Conservation (phyloP, 768 basidiomycete genomes). For the Lactifluus pinguis region DNA sequence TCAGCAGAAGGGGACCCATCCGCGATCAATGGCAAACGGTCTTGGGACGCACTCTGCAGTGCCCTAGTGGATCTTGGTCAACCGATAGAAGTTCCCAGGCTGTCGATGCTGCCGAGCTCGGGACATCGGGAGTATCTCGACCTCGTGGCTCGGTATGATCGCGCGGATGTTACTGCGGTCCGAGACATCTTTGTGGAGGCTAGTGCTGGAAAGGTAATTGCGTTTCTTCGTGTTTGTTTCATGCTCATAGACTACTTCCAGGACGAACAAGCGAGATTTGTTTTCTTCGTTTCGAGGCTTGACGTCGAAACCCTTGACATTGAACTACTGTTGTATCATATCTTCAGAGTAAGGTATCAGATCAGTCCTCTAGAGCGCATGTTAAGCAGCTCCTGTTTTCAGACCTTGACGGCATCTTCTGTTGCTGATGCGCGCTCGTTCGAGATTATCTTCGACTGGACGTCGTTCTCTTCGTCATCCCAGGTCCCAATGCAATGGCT, state of each 20-base stretch:
- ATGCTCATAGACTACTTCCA: slow-evolving; percentile 19
- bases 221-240: background rate
- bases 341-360: slow-evolving; percentile 49
- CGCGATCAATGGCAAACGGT: slow-evolving; percentile 59
- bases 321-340: slow-evolving; percentile 67
- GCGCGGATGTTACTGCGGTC: slow-evolving; percentile 53
- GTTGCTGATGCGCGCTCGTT: slow-evolving; percentile 43
- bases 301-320: slow-evolving; percentile 76
- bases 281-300: slow-evolving; percentile 57
- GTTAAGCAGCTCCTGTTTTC: background rate
- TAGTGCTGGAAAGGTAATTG: slow-evolving; percentile 36
- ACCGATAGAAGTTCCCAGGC: slow-evolving; percentile 54
- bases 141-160: slow-evolving; percentile 54
- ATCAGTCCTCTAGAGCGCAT: background rate
- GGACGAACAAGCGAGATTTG: slow-evolving; percentile 43
- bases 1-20: slow-evolving; percentile 45
- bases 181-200: slow-evolving; percentile 58
- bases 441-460: slow-evolving; percentile 77
- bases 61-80: slow-evolving; percentile 72
- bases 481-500: slow-evolving; percentile 79
- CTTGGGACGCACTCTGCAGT: slow-evolving; percentile 76
- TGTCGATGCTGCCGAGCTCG: slow-evolving; percentile 38
- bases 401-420: slow-evolving; percentile 45
- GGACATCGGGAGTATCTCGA: slow-evolving; percentile 60
- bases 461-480: slow-evolving; percentile 61